These are phyloP conservation scores for Aspergillus ruber DNA, from an alignment of 2,329 filamentous ascomycete species.

Conservation along the genomic window DNA sequence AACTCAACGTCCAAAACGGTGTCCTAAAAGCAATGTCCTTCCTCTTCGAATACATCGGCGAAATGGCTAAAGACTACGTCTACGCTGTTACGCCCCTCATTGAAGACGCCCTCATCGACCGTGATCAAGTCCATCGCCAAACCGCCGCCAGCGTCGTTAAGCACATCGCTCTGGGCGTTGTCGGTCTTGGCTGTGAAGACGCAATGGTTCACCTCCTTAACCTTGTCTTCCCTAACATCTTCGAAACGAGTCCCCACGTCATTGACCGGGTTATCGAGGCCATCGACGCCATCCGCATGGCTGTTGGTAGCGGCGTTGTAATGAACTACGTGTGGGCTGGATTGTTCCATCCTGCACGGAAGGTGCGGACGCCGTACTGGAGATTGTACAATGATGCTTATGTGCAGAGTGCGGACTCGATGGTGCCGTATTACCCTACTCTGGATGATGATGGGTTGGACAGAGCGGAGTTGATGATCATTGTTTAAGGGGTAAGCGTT, in stretches of 20 bases:
- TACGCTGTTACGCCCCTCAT: constrained; percentile 94
- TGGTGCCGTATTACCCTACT: constrained; percentile 93
- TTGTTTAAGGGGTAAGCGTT: constrained; percentile 52
- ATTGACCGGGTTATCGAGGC: constrained; percentile 97
- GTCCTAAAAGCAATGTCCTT: constrained; percentile 96
- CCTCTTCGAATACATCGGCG: constrained; percentile 97
- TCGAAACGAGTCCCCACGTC: constrained; percentile 96
- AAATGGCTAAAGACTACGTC: constrained; percentile 99
- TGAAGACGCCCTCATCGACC: constrained; percentile 94
- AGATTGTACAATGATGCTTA: constrained; percentile 95
- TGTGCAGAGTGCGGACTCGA: constrained; percentile 83
- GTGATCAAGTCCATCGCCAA: constrained; percentile 95
- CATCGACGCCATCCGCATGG: constrained; percentile 90
- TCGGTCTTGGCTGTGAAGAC: constrained; percentile 93
- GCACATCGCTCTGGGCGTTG: constrained; percentile 94
- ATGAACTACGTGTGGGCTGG: constrained; percentile 99
- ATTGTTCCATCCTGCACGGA: constrained; percentile 91
- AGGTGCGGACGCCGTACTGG: constrained; percentile 94
- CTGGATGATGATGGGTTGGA: constrained; percentile 73
- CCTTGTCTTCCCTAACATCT: constrained; percentile 90
- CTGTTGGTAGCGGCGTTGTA: constrained; percentile 82
- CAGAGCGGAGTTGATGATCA: constrained; percentile 73
- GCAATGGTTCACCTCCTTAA: constrained; percentile 98
- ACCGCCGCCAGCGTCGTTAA: constrained; percentile 96
- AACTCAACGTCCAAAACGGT: constrained; percentile 97